phyloP scores from a whole-genome alignment of 2,329 filamentous ascomycete species.

The Sclerotinia minor region DNA sequence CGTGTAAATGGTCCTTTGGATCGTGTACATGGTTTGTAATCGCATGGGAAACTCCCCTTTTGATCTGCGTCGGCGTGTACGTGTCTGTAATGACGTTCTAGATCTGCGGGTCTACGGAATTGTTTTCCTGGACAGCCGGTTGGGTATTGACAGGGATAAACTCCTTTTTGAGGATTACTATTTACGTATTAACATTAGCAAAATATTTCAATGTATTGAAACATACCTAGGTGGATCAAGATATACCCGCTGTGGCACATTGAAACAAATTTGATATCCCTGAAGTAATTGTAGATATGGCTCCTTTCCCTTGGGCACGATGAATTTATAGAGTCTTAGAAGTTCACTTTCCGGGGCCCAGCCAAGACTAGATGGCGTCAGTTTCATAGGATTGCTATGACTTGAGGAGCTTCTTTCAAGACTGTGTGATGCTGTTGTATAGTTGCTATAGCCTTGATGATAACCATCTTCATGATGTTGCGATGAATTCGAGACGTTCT shows the following conservation, averaged over 20 bases:
- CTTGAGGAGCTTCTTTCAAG: not conserved
- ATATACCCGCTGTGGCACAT: slow-evolving; percentile 30
- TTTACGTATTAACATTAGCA: not conserved
- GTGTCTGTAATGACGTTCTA: slow-evolving; percentile 43
- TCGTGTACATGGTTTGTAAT: slow-evolving; percentile 39
- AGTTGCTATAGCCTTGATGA: slow-evolving; percentile 6
- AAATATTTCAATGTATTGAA: not conserved
- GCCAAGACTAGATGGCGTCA: slow-evolving; percentile 29
- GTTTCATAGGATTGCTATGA: slow-evolving; percentile 2
- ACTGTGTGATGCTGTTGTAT: not conserved
- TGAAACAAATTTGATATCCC: not conserved
- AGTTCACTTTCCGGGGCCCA: slow-evolving; percentile 28
- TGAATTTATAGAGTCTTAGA: slow-evolving; percentile 31
- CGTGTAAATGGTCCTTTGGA: slow-evolving; percentile 46
- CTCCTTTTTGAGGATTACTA: slow-evolving; percentile 28
- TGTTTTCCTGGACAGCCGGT: slow-evolving; percentile 29
- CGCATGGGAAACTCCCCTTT: slow-evolving; percentile 38
- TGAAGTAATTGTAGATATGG: slow-evolving; percentile 30
- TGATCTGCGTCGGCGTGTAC: slow-evolving; percentile 37
- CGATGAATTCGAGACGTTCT: not conserved
- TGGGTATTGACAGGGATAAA: slow-evolving; percentile 34
- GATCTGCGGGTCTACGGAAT: slow-evolving; percentile 43
- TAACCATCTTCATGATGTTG: slow-evolving; percentile 6
- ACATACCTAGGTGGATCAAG: slow-evolving; percentile 29
- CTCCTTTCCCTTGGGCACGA: slow-evolving; percentile 31